These are phyloP conservation scores for Pleurotus salmoneostramineus DNA, from an alignment of 768 basidiomycete species.

Conservation along the genomic window DNA sequence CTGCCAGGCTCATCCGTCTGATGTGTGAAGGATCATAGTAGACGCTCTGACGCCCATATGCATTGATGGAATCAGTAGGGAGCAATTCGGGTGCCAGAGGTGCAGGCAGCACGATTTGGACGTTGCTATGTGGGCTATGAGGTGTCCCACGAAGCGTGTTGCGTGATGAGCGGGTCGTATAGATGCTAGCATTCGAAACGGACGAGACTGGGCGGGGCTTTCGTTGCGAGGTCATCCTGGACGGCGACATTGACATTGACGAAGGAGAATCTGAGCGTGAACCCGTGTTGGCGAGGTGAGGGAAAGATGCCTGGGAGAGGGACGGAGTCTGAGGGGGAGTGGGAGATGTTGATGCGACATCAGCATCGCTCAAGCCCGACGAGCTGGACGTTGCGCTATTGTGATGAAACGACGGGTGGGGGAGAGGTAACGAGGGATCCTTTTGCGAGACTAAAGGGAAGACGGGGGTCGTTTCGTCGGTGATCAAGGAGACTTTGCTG, in stretches of 20 bases:
- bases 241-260: constrained; percentile 30
- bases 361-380: constrained; percentile 16
- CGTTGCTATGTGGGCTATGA: constrained; percentile 53
- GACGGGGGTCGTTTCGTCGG: constrained; percentile 12
- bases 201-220: constrained; percentile 27
- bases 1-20: constrained; percentile 24
- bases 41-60: constrained; percentile 8
- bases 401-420: constrained; percentile 19
- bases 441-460: constrained; percentile 10
- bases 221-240: constrained; percentile 24
- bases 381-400: constrained; percentile 24
- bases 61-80: constrained; percentile 7
- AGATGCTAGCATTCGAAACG: constrained; percentile 31
- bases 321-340: constrained; percentile 9
- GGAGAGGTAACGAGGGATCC: constrained; percentile 15
- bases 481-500: constrained; percentile 28
- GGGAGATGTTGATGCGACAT: constrained; percentile 9
- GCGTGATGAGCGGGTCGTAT: constrained; percentile 26
- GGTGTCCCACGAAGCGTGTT: constrained; percentile 52
- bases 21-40: constrained; percentile 10
- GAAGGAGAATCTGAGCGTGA: constrained; percentile 31
- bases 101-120: constrained; percentile 66
- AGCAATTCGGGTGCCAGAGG: constrained; percentile 50
- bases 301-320: constrained; percentile 2
- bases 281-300: not conserved